phyloP scores from a whole-genome alignment of 192 early-diverging fungal species.

The Coemansia sp. region DNA sequence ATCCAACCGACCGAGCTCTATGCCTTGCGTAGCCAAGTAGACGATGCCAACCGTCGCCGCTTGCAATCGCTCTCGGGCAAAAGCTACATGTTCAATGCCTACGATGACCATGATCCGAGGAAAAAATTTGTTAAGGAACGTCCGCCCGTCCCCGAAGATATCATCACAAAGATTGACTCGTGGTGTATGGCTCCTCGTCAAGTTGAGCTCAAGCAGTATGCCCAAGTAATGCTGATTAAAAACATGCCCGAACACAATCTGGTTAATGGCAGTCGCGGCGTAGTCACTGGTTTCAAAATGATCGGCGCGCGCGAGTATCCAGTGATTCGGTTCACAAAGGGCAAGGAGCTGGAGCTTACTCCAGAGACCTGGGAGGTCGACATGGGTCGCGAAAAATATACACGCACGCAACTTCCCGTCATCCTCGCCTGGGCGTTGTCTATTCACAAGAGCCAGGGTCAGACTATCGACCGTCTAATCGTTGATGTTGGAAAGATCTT shows the following conservation, averaged over 20 bases:
- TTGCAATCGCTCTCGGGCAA: slow-evolving; percentile 61
- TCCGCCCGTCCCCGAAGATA: slow-evolving; percentile 18
- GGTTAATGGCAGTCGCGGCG: slow-evolving; percentile 83
- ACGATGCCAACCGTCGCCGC: slow-evolving; percentile 64
- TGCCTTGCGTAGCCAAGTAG: slow-evolving; percentile 76
- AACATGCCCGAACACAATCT: slow-evolving; percentile 65
- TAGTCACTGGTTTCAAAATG: slow-evolving; percentile 49
- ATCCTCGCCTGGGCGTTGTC: slow-evolving; percentile 84
- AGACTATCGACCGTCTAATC: slow-evolving; percentile 74
- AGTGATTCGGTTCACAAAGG: slow-evolving; percentile 48
- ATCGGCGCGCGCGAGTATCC: slow-evolving; percentile 49
- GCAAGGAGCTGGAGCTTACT: slow-evolving; percentile 56
- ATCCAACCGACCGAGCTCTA: slow-evolving; percentile 76
- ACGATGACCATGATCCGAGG: slow-evolving; percentile 49
- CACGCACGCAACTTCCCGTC: slow-evolving; percentile 68
- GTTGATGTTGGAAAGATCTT: slow-evolving; percentile 79
- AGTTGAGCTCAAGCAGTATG: slow-evolving; percentile 71
- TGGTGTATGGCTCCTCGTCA: slow-evolving; percentile 49
- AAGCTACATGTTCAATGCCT: slow-evolving; percentile 49
- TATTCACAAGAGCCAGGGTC: slow-evolving; percentile 89
- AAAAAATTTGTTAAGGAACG: background rate
- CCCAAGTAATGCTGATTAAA: slow-evolving; percentile 90
- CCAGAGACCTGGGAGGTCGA: slow-evolving; percentile 63
- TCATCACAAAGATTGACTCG: slow-evolving; percentile 33
- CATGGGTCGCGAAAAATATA: slow-evolving; percentile 35